Evolutionary conservation across 2,329 filamentous ascomycete genomes (phyloP).

Genomic region (Elsinoe ampelina): DNA sequence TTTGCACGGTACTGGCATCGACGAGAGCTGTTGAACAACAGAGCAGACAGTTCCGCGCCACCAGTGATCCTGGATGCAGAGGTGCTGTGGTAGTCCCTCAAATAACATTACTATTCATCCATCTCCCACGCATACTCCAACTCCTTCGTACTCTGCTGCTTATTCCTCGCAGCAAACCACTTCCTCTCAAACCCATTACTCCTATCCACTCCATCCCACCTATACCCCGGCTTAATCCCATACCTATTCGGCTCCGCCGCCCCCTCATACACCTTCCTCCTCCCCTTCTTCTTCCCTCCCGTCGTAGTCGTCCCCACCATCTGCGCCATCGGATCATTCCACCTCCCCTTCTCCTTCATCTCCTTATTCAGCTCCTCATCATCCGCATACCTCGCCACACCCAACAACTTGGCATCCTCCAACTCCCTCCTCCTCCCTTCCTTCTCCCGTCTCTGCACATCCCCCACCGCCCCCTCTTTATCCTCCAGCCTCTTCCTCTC

Average conservation of each 20-base stretch:
- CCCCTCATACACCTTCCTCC: constrained; percentile 61
- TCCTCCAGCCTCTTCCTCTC: constrained; percentile 55
- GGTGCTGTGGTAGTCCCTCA: constrained; percentile 38
- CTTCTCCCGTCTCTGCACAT: constrained; percentile 67
- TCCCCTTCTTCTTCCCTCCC: constrained; percentile 40
- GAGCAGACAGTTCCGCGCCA: constrained; percentile 29
- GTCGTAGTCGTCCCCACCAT: constrained; percentile 60
- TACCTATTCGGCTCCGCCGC: constrained; percentile 83
- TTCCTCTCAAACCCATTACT: constrained; percentile 89
- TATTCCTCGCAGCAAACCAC: constrained; percentile 81
- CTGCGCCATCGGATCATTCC: constrained; percentile 88
- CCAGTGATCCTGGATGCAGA: constrained; percentile 35
- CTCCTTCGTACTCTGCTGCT: constrained; percentile 63
- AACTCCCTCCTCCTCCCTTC: constrained; percentile 57
- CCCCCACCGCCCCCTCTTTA: constrained; percentile 65
- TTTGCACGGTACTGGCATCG: constrained; percentile 47
- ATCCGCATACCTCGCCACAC: constrained; percentile 68
- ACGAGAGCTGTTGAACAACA: constrained; percentile 30
- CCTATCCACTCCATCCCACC: constrained; percentile 95
- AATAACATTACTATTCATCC: constrained; percentile 56
- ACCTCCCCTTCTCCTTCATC: constrained; percentile 64
- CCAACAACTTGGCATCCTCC: constrained; percentile 73
- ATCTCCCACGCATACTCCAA: constrained; percentile 93
- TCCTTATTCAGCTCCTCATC: constrained; percentile 81
- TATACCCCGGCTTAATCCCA: constrained; percentile 80